Evolutionary conservation across 2,329 filamentous ascomycete species (phyloP).

Genomic region (Claviceps sp.): DNA sequence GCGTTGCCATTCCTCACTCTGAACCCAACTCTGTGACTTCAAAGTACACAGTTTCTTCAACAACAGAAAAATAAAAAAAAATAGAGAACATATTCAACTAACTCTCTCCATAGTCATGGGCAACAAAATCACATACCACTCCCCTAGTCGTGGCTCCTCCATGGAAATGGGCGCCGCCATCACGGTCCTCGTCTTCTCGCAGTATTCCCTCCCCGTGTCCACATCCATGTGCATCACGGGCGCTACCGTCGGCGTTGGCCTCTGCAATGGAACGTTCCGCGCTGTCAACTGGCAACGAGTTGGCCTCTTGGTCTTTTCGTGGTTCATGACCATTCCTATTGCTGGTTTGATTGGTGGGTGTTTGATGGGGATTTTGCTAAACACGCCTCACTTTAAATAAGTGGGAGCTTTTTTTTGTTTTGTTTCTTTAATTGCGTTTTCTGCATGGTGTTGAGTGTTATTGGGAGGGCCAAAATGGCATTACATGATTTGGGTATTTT

Average conservation of each 20-base stretch:
- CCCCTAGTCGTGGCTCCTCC: constrained; percentile 42
- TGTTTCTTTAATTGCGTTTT: neutral
- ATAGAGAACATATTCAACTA: neutral
- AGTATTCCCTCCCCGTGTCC: constrained; percentile 62
- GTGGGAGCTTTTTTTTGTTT: neutral
- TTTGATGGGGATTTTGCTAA: constrained; percentile 26
- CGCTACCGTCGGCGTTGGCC: constrained; percentile 63
- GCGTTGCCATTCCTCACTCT: neutral
- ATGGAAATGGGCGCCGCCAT: constrained; percentile 74
- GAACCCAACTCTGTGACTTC: neutral
- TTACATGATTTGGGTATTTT: no score
- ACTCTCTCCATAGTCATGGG: constrained; percentile 47
- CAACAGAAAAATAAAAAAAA: neutral
- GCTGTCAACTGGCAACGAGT: constrained; percentile 69
- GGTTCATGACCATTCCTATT: constrained; percentile 34
- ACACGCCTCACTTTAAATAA: constrained; percentile 23
- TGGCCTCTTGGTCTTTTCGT: constrained; percentile 50
- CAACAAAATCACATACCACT: constrained; percentile 66
- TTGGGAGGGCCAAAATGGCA: no score
- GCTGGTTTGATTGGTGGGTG: constrained; percentile 27
- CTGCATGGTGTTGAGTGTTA: neutral
- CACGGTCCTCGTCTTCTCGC: constrained; percentile 63
- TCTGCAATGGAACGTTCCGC: constrained; percentile 59
- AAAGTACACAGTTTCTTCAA: no score
- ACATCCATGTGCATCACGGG: constrained; percentile 73